Conservation (phyloP, 2,329 filamentous ascomycete genomes). For the Sclerotinia minor region DNA sequence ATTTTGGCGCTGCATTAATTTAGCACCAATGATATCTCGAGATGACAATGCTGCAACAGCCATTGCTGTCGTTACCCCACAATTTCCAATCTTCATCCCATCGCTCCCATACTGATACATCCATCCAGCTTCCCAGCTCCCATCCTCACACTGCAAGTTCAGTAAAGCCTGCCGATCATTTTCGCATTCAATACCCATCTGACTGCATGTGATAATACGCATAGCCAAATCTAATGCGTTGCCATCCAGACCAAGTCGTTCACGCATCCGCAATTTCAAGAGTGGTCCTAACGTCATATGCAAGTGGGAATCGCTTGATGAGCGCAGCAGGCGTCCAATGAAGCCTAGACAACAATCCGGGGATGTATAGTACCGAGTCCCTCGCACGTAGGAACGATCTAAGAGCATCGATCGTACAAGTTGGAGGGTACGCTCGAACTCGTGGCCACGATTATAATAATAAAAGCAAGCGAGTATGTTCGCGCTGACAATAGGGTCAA, state of each 20-base stretch:
- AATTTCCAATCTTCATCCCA: background rate
- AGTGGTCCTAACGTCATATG: background rate
- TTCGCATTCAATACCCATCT: background rate
- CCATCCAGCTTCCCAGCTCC: background rate
- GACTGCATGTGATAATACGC: background rate
- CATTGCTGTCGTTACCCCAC: background rate
- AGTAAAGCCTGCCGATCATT: background rate
- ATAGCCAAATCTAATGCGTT: background rate
- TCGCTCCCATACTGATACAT: background rate
- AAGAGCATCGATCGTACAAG: background rate
- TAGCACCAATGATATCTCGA: background rate
- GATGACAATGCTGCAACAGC: background rate
- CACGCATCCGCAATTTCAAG: background rate
- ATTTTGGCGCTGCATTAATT: background rate
- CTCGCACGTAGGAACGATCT: background rate
- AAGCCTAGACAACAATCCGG: background rate
- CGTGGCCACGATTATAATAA: background rate
- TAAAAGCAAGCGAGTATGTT: background rate
- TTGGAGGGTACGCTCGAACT: background rate
- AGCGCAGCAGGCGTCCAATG: background rate
- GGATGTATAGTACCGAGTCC: background rate
- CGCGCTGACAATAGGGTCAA: background rate
- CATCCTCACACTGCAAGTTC: background rate
- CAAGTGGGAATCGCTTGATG: background rate
- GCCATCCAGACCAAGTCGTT: background rate